A percentile compares a stretch with the other conserved stretches of the same genome.
These are phyloP conservation scores for Karstenula rhodostoma DNA, from an alignment of 2,329 filamentous ascomycete species.

Conservation along the genomic window DNA sequence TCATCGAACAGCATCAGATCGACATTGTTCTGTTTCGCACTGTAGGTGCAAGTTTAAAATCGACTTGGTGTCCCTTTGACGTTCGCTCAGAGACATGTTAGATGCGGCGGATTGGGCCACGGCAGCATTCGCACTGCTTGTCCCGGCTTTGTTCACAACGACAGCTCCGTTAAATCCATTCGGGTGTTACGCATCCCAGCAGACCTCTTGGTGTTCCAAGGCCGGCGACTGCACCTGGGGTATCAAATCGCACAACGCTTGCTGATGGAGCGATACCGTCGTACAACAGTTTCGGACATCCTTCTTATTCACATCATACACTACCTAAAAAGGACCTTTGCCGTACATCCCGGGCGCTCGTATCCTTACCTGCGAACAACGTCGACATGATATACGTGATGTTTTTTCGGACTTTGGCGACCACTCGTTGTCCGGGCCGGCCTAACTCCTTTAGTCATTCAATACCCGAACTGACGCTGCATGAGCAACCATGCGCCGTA, in stretches of 20 bases:
- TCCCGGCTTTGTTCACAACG: not conserved
- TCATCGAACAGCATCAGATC: not conserved
- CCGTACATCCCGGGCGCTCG: not conserved
- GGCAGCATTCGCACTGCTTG: not conserved
- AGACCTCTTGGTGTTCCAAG: not conserved
- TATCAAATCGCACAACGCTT: not conserved
- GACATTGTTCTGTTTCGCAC: not conserved
- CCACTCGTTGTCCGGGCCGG: not conserved
- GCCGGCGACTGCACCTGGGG: not conserved
- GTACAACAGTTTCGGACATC: constrained; percentile 4
- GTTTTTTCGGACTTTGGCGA: not conserved
- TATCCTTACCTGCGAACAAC: not conserved
- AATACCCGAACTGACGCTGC: not conserved
- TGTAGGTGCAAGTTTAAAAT: not conserved
- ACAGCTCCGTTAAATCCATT: constrained; percentile 10
- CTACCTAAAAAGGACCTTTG: no score
- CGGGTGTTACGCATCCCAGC: not conserved
- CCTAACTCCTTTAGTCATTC: not conserved
- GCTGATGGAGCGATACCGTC: not conserved
- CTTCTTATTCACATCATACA: not conserved
- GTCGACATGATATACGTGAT: no score
- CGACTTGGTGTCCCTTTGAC: not conserved
- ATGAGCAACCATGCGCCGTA: not conserved
- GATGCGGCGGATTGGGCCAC: not conserved
- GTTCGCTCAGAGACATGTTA: not conserved